phyloP scores from a whole-genome alignment of 768 basidiomycete species.

The Stropharia rugosoannulata region DNA sequence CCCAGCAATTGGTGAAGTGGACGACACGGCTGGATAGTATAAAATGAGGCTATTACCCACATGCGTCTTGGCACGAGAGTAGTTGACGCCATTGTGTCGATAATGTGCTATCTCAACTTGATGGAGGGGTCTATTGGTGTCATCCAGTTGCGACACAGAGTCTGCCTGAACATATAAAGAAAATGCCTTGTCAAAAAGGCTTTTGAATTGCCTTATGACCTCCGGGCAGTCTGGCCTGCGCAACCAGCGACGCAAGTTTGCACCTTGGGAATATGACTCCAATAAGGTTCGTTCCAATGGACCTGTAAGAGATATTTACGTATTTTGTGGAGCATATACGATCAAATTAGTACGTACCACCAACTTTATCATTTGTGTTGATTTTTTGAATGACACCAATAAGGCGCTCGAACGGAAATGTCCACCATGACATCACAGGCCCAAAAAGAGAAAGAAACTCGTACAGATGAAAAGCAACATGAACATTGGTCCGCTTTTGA shows the following conservation, averaged over 20 bases:
- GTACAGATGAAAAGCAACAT: conserved; percentile 31
- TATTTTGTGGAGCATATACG: background rate
- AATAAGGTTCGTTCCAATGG: background rate
- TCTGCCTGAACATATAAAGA: background rate
- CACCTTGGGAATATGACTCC: background rate
- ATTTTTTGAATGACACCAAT: conserved; percentile 17
- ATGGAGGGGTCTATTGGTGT: background rate
- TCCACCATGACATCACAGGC: conserved; percentile 8
- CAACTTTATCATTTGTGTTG: conserved; percentile 9
- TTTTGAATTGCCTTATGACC: background rate
- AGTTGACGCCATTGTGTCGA: background rate
- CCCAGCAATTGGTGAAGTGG: background rate
- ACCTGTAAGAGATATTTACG: no score
- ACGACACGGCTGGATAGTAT: background rate
- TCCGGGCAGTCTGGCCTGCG: background rate
- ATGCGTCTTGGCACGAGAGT: background rate
- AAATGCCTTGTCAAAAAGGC: background rate
- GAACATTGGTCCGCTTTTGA: conserved; percentile 7
- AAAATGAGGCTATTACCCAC: background rate
- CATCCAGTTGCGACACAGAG: background rate
- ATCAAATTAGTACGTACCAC: conserved; percentile 2
- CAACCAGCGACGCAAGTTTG: background rate
- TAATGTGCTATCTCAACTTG: background rate
- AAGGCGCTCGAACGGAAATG: conserved; percentile 8
- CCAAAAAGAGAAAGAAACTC: conserved; percentile 34